Evolutionary conservation across 2,329 filamentous ascomycete genomes (phyloP).

Genomic region (Orbilia ellipsospora): DNA sequence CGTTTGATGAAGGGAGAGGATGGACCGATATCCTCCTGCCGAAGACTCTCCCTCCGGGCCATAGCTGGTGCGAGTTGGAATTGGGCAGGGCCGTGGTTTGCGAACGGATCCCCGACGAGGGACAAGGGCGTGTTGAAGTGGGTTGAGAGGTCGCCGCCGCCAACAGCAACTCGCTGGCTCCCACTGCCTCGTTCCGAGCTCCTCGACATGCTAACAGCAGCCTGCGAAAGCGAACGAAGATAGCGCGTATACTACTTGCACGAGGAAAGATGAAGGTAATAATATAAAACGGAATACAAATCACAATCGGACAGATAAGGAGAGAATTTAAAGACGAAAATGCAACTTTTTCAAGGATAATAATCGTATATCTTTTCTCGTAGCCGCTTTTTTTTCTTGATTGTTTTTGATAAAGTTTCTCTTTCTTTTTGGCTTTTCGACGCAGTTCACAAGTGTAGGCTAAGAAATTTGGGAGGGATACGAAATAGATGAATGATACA

Average conservation of each 20-base stretch:
- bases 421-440: no score
- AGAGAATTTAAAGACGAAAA: no score
- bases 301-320: no score
- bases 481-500: neutral
- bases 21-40: constrained; percentile 46
- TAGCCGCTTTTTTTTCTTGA: constrained; percentile 1
- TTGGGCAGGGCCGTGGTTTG: constrained; percentile 47
- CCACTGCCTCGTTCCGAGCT: constrained; percentile 16
- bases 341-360: neutral
- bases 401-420: no score
- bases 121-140: constrained; percentile 53
- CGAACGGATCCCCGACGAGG: constrained; percentile 53
- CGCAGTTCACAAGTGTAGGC: no score
- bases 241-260: neutral
- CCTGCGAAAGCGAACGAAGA: neutral
- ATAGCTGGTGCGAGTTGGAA: constrained; percentile 50
- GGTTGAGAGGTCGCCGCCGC: constrained; percentile 35
- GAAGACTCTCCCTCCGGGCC: constrained; percentile 53
- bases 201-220: constrained; percentile 34
- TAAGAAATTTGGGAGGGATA: neutral
- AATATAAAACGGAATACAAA: no score
- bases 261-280: no score
- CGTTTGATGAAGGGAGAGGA: constrained; percentile 71
- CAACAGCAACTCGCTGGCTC: constrained; percentile 21
- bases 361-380: neutral